Conservation (phyloP, 2,329 filamentous ascomycete genomes). For the Penicillium digitatum region DNA sequence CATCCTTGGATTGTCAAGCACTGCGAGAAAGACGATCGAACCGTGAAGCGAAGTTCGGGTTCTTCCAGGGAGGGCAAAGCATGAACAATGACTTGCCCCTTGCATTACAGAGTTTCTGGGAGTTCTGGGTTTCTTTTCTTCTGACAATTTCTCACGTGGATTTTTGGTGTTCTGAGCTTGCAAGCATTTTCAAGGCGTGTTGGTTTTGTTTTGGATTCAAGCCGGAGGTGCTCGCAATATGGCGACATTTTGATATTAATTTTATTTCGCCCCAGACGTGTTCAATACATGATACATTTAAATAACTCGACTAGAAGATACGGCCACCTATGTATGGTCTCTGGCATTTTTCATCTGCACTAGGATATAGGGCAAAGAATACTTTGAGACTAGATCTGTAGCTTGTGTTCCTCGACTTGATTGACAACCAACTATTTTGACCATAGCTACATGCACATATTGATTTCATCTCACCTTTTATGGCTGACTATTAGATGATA, state of each 20-base stretch:
- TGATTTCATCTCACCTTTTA: not conserved
- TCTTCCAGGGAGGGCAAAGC: slow-evolving; percentile 34
- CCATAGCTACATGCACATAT: not conserved
- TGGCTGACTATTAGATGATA: not conserved
- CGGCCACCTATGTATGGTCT: not conserved
- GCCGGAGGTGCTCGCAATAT: slow-evolving; percentile 15
- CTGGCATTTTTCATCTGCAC: not conserved
- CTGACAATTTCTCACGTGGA: slow-evolving; percentile 10
- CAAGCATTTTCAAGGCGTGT: slow-evolving; percentile 18
- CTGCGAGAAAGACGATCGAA: slow-evolving; percentile 59
- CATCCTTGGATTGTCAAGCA: slow-evolving; percentile 98
- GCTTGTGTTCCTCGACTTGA: not conserved
- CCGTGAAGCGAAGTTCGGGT: slow-evolving; percentile 42
- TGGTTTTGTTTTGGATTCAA: slow-evolving; percentile 11
- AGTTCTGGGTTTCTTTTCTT: slow-evolving; percentile 20
- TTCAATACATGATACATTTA: not conserved
- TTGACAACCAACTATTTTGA: not conserved
- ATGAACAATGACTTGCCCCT: slow-evolving; percentile 18
- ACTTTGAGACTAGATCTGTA: not conserved
- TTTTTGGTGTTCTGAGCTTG: slow-evolving; percentile 13
- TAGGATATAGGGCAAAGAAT: not conserved
- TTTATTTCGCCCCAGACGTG: slow-evolving; percentile 12
- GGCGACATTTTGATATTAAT: slow-evolving; percentile 18
- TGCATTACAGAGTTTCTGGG: slow-evolving; percentile 16
- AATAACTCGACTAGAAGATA: not conserved